Conservation (phyloP, 148 eudicot genomes). For the Polygonum aviculare region DNA sequence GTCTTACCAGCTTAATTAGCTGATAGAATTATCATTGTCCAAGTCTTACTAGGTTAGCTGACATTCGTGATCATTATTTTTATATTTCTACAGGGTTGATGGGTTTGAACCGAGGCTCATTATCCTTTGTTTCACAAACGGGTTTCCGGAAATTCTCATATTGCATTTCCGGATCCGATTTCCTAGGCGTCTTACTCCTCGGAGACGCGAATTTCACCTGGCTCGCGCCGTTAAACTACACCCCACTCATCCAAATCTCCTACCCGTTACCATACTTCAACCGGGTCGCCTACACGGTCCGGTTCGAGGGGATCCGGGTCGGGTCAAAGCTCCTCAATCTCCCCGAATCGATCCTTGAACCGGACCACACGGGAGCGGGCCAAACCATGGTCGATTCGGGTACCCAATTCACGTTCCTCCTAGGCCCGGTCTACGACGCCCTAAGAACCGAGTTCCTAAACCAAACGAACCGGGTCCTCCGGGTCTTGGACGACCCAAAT, state of each 20-base stretch:
- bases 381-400: slow-evolving; percentile 56
- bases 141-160: slow-evolving; percentile 28
- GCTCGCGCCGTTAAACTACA: slow-evolving; percentile 39
- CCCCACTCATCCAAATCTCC: slow-evolving; percentile 53
- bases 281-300: slow-evolving; percentile 68
- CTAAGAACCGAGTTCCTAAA: slow-evolving; percentile 39
- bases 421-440: slow-evolving; percentile 53
- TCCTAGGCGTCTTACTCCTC: slow-evolving; percentile 26
- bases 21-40: too few species aligned
- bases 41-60: too few species aligned
- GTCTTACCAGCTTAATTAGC: too few species aligned
- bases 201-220: slow-evolving; percentile 29
- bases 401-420: slow-evolving; percentile 63
- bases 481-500: slow-evolving; percentile 27
- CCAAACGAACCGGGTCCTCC: slow-evolving; percentile 24
- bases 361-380: slow-evolving; percentile 81
- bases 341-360: slow-evolving; percentile 42
- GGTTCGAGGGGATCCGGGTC: slow-evolving; percentile 51
- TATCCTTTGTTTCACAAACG: slow-evolving; percentile 31
- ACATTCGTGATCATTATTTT: too few species aligned
- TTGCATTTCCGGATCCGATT: slow-evolving; percentile 27
- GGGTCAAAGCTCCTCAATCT: slow-evolving; percentile 23
- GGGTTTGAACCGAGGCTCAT: slow-evolving; percentile 31
- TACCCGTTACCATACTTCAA: slow-evolving; percentile 60
- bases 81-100: slow-evolving; percentile 15